Evolutionary conservation across 176 grass and related monocot genomes (phyloP).

Genomic region (Avena atlantica): DNA sequence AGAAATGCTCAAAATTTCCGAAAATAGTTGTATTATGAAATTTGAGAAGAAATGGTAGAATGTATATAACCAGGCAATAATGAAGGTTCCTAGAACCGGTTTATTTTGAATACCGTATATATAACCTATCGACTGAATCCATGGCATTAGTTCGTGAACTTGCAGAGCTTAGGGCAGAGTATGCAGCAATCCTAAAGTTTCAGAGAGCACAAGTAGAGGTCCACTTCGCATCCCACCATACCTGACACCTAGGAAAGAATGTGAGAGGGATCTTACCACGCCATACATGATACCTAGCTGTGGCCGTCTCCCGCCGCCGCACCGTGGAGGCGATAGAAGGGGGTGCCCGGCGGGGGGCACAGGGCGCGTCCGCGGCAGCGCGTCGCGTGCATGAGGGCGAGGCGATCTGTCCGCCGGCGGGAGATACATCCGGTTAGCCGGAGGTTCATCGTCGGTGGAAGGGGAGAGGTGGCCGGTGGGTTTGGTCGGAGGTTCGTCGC

Average conservation of each 20-base stretch:
- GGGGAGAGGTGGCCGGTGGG: not conserved
- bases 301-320: not conserved
- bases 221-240: too few relatives aligned
- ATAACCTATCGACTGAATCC: not conserved
- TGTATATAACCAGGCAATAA: too few relatives aligned
- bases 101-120: too few relatives aligned
- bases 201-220: too few relatives aligned
- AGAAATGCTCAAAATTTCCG: too few relatives aligned
- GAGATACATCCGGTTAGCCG: not conserved
- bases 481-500: too few relatives aligned
- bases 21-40: too few relatives aligned
- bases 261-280: too few relatives aligned
- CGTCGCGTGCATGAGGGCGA: not conserved
- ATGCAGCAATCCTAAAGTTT: not conserved
- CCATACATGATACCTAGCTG: not conserved
- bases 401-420: not conserved
- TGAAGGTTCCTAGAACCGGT: too few relatives aligned
- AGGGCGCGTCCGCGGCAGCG: not conserved
- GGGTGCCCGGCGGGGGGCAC: not conserved
- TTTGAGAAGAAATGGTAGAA: too few relatives aligned
- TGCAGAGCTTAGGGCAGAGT: not conserved
- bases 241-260: too few relatives aligned
- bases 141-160: not conserved
- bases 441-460: constrained; percentile 15
- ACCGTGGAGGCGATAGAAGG: constrained; percentile 24